A percentile compares a stretch with the other conserved stretches of the same genome.
phyloP scores from a whole-genome alignment of 768 basidiomycete species.

The Leccinum rimulosum region DNA sequence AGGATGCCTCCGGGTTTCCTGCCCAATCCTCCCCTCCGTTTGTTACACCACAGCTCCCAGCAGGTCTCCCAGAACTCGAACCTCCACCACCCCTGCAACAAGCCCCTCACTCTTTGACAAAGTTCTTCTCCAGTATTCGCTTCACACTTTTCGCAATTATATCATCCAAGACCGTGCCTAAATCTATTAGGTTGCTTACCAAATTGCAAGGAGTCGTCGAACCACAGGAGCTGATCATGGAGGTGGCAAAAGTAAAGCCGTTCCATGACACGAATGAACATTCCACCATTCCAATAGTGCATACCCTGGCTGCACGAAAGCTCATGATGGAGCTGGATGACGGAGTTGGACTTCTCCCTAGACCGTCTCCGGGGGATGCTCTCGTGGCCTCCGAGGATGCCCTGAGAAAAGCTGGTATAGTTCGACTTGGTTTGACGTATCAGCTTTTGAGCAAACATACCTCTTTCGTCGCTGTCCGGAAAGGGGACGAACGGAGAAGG shows the following conservation, averaged over 20 bases:
- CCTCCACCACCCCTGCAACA: constrained; percentile 35
- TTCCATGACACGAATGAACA: constrained; percentile 17
- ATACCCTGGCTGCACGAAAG: constrained; percentile 52
- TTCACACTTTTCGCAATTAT: constrained; percentile 36
- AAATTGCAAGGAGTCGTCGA: constrained; percentile 26
- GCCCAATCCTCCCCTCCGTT: constrained; percentile 12
- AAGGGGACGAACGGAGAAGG: constrained; percentile 23
- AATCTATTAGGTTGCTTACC: constrained; percentile 25
- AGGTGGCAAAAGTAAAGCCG: constrained; percentile 26
- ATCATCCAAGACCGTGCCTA: constrained; percentile 22
- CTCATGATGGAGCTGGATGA: constrained; percentile 54
- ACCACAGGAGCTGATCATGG: constrained; percentile 15
- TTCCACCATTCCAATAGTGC: constrained; percentile 38
- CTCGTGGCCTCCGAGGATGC: constrained; percentile 31
- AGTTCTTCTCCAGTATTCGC: constrained; percentile 34
- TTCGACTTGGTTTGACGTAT: constrained; percentile 50
- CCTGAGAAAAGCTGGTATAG: constrained; percentile 43
- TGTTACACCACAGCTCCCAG: constrained; percentile 17
- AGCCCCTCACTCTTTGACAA: constrained; percentile 30
- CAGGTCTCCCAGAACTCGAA: constrained; percentile 25
- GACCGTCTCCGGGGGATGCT: constrained; percentile 23
- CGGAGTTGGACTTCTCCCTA: constrained; percentile 32
- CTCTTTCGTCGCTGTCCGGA: constrained; percentile 55
- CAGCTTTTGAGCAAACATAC: constrained; percentile 52
- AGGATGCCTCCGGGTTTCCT: constrained; percentile 1